phyloP scores from a whole-genome alignment of 2,329 filamentous ascomycete genomes.

The Epichloe amarillans region DNA sequence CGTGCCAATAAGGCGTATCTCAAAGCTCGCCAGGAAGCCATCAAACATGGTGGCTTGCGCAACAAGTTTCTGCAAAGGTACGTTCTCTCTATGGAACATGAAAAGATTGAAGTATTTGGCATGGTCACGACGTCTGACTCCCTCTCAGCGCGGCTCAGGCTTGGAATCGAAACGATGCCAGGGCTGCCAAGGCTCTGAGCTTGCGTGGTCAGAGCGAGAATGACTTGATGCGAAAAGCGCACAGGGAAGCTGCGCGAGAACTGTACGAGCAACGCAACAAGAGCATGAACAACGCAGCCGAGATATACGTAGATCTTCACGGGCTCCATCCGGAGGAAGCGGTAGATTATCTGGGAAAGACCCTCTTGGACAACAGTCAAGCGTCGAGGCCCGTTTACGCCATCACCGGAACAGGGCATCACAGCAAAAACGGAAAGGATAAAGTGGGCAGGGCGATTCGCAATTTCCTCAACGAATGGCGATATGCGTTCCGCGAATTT shows the following conservation, averaged over 20 bases:
- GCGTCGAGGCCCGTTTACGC: constrained; percentile 73
- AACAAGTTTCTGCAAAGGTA: constrained; percentile 97
- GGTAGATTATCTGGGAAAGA: constrained; percentile 81
- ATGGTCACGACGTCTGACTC: constrained; percentile 4
- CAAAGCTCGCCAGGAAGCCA: constrained; percentile 87
- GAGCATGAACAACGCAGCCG: constrained; percentile 38
- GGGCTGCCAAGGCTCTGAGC: constrained; percentile 88
- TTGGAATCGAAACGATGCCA: constrained; percentile 95
- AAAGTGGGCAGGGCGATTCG: constrained; percentile 93
- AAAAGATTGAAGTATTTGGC: not conserved
- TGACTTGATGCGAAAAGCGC: constrained; percentile 90
- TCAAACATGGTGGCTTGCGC: constrained; percentile 88
- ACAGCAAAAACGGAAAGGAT: constrained; percentile 97
- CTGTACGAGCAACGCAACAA: constrained; percentile 91
- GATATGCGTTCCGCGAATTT: constrained; percentile 92
- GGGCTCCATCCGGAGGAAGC: constrained; percentile 98
- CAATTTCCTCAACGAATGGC: constrained; percentile 85
- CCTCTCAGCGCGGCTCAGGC: constrained; percentile 72
- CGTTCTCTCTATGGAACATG: not conserved
- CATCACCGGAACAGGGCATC: constrained; percentile 92
- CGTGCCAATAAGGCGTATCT: constrained; percentile 87
- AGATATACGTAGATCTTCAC: constrained; percentile 91
- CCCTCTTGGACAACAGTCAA: constrained; percentile 68
- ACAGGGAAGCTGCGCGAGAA: constrained; percentile 87
- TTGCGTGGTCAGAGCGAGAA: constrained; percentile 94